phyloP scores from a whole-genome alignment of 139 green algal species.

The Astrephomene gubernaculifera region DNA sequence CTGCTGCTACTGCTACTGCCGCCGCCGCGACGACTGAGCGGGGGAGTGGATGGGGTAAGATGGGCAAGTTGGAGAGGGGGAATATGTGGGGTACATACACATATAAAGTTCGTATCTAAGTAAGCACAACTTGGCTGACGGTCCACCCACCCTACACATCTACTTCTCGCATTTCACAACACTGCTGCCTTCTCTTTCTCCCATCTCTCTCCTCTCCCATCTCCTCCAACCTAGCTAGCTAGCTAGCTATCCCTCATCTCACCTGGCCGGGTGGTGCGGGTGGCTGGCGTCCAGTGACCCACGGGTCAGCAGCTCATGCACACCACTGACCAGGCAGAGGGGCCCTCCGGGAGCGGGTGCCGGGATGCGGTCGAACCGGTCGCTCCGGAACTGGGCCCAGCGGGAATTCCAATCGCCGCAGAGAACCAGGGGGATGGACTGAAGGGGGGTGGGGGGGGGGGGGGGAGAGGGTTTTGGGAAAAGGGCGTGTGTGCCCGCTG shows the following conservation, averaged over 20 bases:
- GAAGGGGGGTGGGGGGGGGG: background rate
- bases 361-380: background rate
- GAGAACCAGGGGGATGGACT: slow-evolving; percentile 21
- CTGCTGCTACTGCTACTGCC: too few relatives aligned
- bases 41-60: background rate
- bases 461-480: background rate
- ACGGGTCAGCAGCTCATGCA: slow-evolving; percentile 26
- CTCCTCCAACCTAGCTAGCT: background rate
- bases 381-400: background rate
- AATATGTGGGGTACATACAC: background rate
- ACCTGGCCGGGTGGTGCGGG: slow-evolving; percentile 24
- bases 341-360: too few relatives aligned
- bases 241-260: background rate
- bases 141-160: background rate
- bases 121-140: background rate
- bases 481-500: background rate
- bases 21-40: background rate
- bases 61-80: background rate
- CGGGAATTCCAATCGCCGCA: slow-evolving; percentile 27
- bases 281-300: slow-evolving; percentile 2
- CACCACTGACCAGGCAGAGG: slow-evolving; percentile 33
- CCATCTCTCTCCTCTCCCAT: background rate
- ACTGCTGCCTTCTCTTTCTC: background rate
- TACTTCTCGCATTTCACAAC: background rate
- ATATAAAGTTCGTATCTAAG: background rate